Conservation (phyloP, 202 grass and related monocot species). For the Dendrocalamus latiflorus region DNA sequence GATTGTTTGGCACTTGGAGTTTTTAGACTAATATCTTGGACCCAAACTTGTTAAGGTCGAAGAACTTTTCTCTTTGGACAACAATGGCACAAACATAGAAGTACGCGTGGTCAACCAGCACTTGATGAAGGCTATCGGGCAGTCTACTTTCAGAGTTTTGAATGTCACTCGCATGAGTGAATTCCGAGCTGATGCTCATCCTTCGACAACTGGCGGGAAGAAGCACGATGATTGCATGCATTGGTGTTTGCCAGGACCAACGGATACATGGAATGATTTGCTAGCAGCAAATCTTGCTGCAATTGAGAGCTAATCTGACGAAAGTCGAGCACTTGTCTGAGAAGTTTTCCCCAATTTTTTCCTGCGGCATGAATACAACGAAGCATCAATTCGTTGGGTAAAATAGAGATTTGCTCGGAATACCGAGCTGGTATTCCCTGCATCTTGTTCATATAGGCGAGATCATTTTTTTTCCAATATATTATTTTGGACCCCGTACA, state of each 20-base stretch:
- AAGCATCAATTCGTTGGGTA: background rate
- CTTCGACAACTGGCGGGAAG: constrained; percentile 68
- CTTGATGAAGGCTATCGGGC: constrained; percentile 39
- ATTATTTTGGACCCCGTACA: background rate
- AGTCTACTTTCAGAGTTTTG: constrained; percentile 62
- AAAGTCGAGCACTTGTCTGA: background rate
- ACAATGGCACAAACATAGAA: constrained; percentile 69
- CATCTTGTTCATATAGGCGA: background rate
- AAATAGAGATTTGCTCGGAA: background rate
- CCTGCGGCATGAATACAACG: too few relatives aligned
- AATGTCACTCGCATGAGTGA: constrained; percentile 71
- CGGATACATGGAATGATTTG: constrained; percentile 88
- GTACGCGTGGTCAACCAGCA: constrained; percentile 59
- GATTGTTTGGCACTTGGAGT: background rate
- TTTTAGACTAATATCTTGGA: background rate
- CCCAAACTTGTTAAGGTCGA: constrained; percentile 41
- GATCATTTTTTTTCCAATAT: background rate
- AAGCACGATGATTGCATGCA: constrained; percentile 97
- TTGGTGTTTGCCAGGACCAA: constrained; percentile 85
- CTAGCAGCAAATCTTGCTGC: constrained; percentile 40
- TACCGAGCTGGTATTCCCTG: background rate
- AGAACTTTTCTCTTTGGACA: constrained; percentile 61
- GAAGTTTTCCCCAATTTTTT: background rate
- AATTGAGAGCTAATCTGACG: background rate
- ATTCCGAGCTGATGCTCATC: constrained; percentile 93